A percentile compares a stretch with the other conserved stretches of the same genome.
phyloP scores from a whole-genome alignment of 371 early-diverging fungal species.

The Polyrhizophydium stewartii region DNA sequence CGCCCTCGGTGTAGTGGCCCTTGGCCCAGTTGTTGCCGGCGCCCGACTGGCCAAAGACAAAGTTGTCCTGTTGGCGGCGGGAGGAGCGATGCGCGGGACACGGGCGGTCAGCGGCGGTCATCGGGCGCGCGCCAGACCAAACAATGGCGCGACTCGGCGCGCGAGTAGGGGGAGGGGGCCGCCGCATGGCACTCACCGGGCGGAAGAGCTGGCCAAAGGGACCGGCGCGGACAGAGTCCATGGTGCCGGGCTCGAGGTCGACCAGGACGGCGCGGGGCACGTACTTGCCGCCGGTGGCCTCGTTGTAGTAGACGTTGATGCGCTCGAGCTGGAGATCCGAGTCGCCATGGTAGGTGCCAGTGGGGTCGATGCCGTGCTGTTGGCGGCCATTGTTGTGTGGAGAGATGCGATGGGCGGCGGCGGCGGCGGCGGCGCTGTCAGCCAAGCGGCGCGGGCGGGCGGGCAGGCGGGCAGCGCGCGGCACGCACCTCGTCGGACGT shows the following conservation, averaged over 20 bases:
- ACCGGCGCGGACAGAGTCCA: slow-evolving; percentile 83
- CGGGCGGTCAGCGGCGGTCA: too few relatives aligned
- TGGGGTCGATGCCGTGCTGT: slow-evolving; percentile 63
- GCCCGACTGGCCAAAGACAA: slow-evolving; percentile 84
- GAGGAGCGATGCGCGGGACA: too few relatives aligned
- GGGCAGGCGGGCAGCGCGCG: slow-evolving; percentile 14
- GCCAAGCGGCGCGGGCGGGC: background rate
- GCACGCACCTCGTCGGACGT: slow-evolving; percentile 63
- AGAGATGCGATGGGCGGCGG: background rate
- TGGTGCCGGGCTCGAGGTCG: slow-evolving; percentile 99
- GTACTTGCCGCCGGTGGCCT: slow-evolving; percentile 58
- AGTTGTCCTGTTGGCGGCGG: slow-evolving; percentile 66
- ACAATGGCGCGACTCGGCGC: too few relatives aligned
- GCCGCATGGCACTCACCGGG: slow-evolving; percentile 42
- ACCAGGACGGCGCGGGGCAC: slow-evolving; percentile 96
- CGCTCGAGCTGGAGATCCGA: slow-evolving; percentile 94
- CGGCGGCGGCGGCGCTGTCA: background rate
- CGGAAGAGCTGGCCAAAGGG: slow-evolving; percentile 62
- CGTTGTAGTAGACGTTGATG: slow-evolving; percentile 98
- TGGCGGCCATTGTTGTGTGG: too few relatives aligned
- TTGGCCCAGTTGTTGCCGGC: slow-evolving; percentile 99
- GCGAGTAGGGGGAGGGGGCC: too few relatives aligned
- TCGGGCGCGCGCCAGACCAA: too few relatives aligned
- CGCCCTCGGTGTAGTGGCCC: slow-evolving; percentile 97
- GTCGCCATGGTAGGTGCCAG: slow-evolving; percentile 64